These are phyloP conservation scores for Parachaetomium inaequale DNA, from an alignment of 495 filamentous ascomycete genomes.

Conservation along the genomic window DNA sequence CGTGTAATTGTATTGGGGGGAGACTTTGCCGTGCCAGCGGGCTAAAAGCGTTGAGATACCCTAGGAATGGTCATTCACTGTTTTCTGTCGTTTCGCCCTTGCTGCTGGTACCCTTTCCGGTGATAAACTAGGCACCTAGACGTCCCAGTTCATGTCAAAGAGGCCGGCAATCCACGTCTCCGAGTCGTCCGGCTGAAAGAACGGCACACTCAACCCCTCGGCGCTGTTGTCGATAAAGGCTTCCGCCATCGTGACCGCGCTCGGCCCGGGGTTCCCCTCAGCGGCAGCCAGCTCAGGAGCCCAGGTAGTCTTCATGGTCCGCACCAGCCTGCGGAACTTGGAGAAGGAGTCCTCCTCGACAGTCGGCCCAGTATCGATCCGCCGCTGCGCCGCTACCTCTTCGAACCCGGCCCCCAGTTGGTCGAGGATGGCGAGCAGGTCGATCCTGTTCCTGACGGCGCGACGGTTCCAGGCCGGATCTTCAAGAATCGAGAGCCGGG, in stretches of 20 bases:
- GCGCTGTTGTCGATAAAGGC: conserved; percentile 7
- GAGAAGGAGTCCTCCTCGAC: conserved; percentile 24
- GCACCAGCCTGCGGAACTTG: conserved; percentile 21
- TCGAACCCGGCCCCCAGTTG: conserved; percentile 25
- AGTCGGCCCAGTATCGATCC: conserved; percentile 8
- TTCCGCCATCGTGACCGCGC: not conserved
- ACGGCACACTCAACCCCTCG: conserved; percentile 12
- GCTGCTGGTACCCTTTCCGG: not conserved
- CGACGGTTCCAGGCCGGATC: conserved; percentile 38
- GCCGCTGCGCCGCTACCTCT: conserved; percentile 16
- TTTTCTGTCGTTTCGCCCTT: not conserved
- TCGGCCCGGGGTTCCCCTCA: not conserved
- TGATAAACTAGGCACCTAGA: not conserved
- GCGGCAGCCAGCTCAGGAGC: conserved; percentile 13
- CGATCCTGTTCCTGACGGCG: conserved; percentile 26
- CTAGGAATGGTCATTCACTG: not conserved
- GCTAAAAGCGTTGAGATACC: not conserved
- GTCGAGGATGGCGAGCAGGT: conserved; percentile 34
- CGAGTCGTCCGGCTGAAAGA: conserved; percentile 21
- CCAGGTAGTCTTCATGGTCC: conserved; percentile 21
- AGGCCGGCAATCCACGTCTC: conserved; percentile 29
- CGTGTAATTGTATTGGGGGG: not conserved
- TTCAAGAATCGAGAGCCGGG: conserved; percentile 31
- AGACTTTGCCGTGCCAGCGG: not conserved
- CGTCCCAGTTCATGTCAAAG: conserved; percentile 30